phyloP scores from a whole-genome alignment of 1,139 yeast species.

The Debaryomycetaceae sp. region DNA sequence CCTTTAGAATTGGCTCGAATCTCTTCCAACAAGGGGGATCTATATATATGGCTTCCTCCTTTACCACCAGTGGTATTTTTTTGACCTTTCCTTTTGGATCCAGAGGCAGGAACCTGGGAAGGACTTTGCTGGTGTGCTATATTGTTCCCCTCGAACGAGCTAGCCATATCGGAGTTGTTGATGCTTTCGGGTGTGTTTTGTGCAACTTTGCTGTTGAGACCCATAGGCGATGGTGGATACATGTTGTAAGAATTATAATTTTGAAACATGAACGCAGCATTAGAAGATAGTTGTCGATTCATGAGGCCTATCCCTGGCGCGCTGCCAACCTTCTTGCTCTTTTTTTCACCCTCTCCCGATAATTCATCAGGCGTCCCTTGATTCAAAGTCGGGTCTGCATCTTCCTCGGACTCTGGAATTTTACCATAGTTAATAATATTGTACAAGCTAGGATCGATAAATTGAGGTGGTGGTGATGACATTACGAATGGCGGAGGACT shows the following conservation, averaged over 20 bases:
- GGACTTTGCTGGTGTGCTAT: slow-evolving; percentile 1
- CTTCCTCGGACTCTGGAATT: slow-evolving; percentile 4
- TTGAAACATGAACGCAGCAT: slow-evolving; percentile 43
- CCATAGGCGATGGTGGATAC: slow-evolving; percentile 29
- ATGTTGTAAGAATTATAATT: slow-evolving; percentile 49
- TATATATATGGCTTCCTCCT: slow-evolving; percentile 48
- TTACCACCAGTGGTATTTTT: slow-evolving; percentile 10
- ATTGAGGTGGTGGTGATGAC: slow-evolving; percentile 24
- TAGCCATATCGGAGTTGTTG: not conserved
- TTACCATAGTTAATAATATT: slow-evolving; percentile 24
- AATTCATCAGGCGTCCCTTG: slow-evolving; percentile 5
- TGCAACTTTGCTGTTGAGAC: slow-evolving; percentile 1
- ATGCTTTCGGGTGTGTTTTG: not conserved
- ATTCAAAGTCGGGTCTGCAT: slow-evolving; percentile 7
- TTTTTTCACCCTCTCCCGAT: not conserved
- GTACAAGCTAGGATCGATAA: slow-evolving; percentile 38
- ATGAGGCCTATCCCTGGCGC: slow-evolving; percentile 42
- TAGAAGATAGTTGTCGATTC: slow-evolving; percentile 29
- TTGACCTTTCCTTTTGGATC: slow-evolving; percentile 6
- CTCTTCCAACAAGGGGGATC: slow-evolving; percentile 84
- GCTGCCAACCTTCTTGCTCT: not conserved
- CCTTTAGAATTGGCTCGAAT: slow-evolving; percentile 68
- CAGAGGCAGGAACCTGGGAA: slow-evolving; percentile 7
- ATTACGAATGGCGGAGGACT: slow-evolving; percentile 43
- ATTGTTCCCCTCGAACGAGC: not conserved